phyloP scores from a whole-genome alignment of 345 rosid species.

The Turnera subulata region DNA sequence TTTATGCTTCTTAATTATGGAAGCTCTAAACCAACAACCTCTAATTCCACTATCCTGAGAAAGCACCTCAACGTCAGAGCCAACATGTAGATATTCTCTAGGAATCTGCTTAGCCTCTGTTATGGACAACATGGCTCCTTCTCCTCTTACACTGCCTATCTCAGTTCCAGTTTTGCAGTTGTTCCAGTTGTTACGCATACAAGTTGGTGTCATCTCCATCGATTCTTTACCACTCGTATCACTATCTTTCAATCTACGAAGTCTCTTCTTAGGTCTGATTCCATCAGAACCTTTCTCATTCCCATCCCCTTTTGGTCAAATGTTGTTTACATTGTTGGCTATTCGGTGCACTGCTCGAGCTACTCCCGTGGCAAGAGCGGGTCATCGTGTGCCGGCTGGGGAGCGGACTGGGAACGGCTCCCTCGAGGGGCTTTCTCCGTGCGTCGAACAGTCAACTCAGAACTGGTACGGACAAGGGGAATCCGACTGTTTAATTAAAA shows the following conservation, averaged over 20 bases:
- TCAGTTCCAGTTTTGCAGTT: conserved; percentile 24
- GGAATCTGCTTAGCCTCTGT: conserved; percentile 17
- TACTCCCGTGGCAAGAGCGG: too few relatives aligned
- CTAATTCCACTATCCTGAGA: conserved; percentile 80
- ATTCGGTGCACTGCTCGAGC: too few relatives aligned
- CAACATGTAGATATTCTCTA: conserved; percentile 35
- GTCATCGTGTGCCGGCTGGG: too few relatives aligned
- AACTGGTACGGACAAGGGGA: too few relatives aligned
- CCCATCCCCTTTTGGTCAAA: too few relatives aligned
- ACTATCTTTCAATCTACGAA: conserved; percentile 27
- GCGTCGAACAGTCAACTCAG: too few relatives aligned
- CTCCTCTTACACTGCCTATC: conserved; percentile 10
- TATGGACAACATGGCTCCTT: conserved; percentile 13
- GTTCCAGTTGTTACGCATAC: conserved; percentile 2
- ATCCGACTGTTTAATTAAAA: too few relatives aligned
- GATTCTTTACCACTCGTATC: conserved; percentile 21
- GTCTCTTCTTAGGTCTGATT: conserved; percentile 49
- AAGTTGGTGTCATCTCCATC: not conserved
- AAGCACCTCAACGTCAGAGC: conserved; percentile 66
- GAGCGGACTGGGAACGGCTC: too few relatives aligned
- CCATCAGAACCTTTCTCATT: conserved; percentile 27
- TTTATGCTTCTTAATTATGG: conserved; percentile 52
- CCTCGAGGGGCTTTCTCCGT: too few relatives aligned
- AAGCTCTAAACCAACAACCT: conserved; percentile 84
- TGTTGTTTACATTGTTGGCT: too few relatives aligned